Evolutionary conservation across 345 rosid species (phyloP).

Genomic region (Camelina hispida): DNA sequence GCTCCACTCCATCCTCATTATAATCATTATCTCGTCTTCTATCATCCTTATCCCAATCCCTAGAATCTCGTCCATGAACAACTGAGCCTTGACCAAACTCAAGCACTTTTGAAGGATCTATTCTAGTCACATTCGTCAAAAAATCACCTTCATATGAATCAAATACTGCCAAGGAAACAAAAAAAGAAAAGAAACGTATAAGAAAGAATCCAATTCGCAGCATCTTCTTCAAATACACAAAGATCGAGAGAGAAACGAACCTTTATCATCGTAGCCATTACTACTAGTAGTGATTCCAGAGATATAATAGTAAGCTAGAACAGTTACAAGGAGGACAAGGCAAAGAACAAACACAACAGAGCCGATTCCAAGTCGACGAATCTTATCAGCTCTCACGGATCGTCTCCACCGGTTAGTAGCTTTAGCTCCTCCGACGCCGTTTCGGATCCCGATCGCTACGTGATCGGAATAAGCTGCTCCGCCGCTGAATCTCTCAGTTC

Average conservation of each 20-base stretch:
- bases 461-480: slow-evolving; percentile 52
- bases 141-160: slow-evolving; percentile 62
- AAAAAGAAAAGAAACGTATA: neutral
- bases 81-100: slow-evolving; percentile 76
- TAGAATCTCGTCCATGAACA: slow-evolving; percentile 79
- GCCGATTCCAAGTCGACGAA: slow-evolving; percentile 51
- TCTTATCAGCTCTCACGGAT: slow-evolving; percentile 64
- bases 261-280: slow-evolving; percentile 47
- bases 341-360: slow-evolving; percentile 56
- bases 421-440: slow-evolving; percentile 47
- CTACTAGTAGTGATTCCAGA: slow-evolving; percentile 43
- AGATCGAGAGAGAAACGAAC: slow-evolving; percentile 35
- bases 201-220: neutral
- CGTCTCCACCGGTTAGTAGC: slow-evolving; percentile 58
- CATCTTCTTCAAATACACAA: slow-evolving; percentile 1
- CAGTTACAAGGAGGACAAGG: slow-evolving; percentile 62
- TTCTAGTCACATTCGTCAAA: slow-evolving; percentile 82
- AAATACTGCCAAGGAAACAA: slow-evolving; percentile 10
- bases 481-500: slow-evolving; percentile 52
- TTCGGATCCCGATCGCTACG: slow-evolving; percentile 65
- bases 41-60: slow-evolving; percentile 95
- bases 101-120: slow-evolving; percentile 56
- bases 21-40: slow-evolving; percentile 93
- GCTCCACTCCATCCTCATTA: slow-evolving; percentile 62
- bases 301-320: slow-evolving; percentile 67